Percentiles rank a stretch among this genome's conserved stretches.
Conservation (phyloP, 108 stramenopile genomes). For the Cyclostephanos tholiformis region DNA sequence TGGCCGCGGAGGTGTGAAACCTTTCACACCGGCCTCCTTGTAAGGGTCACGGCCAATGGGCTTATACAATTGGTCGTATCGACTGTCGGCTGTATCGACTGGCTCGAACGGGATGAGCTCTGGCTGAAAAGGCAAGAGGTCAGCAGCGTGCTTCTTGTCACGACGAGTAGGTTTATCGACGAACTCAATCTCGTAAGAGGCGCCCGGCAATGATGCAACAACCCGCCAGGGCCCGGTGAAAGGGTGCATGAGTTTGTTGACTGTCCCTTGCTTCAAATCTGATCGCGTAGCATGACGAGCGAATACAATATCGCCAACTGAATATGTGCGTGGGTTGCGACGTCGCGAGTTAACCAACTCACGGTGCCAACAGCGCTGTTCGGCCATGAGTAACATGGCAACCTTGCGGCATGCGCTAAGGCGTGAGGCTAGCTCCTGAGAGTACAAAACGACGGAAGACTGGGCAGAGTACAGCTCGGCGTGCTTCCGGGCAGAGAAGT, state of each 20-base stretch:
- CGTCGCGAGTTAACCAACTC: neutral
- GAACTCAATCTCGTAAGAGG: neutral
- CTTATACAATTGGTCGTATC: neutral
- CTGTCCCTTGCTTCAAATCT: neutral
- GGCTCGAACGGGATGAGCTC: neutral
- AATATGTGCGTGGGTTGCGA: neutral
- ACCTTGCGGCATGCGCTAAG: neutral
- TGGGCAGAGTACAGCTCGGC: neutral
- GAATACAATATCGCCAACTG: neutral
- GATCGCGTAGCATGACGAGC: neutral
- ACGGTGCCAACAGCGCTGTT: neutral
- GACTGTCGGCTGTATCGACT: neutral
- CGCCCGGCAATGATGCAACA: neutral
- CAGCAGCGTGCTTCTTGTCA: neutral
- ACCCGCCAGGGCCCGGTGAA: too few relatives aligned
- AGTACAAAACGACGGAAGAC: neutral
- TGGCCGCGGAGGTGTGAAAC: neutral
- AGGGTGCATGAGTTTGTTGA: neutral
- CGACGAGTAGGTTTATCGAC: neutral
- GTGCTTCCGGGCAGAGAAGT: neutral
- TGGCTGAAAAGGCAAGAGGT: neutral
- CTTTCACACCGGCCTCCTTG: neutral
- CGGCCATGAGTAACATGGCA: neutral
- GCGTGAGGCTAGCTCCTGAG: neutral
- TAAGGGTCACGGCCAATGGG: neutral